phyloP scores from a whole-genome alignment of 2,329 filamentous ascomycete species.

The Talaromyces sp. region DNA sequence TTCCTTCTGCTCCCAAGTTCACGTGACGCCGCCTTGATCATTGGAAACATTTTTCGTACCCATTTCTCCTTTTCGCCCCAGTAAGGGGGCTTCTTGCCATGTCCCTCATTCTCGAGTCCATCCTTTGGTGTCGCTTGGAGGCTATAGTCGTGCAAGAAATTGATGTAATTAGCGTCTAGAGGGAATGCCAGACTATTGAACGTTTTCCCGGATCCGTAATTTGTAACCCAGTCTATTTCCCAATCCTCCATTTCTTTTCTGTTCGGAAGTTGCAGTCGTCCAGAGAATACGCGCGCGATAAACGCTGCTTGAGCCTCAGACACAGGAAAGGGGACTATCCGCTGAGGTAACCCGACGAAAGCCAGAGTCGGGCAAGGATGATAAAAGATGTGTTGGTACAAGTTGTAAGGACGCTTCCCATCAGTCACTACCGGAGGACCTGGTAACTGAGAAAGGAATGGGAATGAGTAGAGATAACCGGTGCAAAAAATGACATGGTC shows the following conservation, averaged over 20 bases:
- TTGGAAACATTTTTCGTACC: constrained; percentile 1
- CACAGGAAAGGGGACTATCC: constrained; percentile 76
- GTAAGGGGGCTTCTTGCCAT: constrained; percentile 49
- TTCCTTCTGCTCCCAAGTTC: not conserved
- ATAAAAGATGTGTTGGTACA: constrained; percentile 77
- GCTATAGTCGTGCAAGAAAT: constrained; percentile 40
- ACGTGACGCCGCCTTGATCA: not conserved
- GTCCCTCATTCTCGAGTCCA: constrained; percentile 37
- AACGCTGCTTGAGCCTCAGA: constrained; percentile 74
- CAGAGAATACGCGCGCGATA: constrained; percentile 71
- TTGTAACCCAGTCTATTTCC: constrained; percentile 46
- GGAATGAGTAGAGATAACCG: constrained; percentile 79
- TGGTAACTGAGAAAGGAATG: constrained; percentile 54
- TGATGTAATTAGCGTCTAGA: constrained; percentile 40
- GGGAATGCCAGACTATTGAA: constrained; percentile 54
- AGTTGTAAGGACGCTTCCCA: constrained; percentile 63
- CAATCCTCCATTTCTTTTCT: constrained; percentile 61
- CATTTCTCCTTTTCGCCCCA: not conserved
- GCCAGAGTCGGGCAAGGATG: constrained; percentile 70
- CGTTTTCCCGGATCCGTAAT: constrained; percentile 42
- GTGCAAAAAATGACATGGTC: constrained; percentile 83
- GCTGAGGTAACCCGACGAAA: constrained; percentile 70
- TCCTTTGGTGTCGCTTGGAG: constrained; percentile 11
- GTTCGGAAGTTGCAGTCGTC: constrained; percentile 60
- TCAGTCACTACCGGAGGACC: constrained; percentile 53